phyloP scores from a whole-genome alignment of 2,329 filamentous ascomycete genomes.

The Helotiales sp. region DNA sequence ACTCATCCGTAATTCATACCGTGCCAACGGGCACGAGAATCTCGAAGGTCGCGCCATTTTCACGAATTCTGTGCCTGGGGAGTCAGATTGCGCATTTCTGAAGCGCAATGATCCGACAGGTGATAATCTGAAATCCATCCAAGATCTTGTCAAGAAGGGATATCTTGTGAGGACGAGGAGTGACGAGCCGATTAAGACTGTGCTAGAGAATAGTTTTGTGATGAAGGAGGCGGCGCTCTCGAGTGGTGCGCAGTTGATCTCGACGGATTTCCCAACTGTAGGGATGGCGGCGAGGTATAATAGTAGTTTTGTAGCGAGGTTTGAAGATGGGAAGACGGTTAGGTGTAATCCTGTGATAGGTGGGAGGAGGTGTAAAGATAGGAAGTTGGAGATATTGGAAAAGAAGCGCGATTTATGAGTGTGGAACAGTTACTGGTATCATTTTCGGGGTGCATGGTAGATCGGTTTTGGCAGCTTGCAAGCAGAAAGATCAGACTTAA shows the following conservation, averaged over 20 bases:
- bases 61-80: conserved; percentile 16
- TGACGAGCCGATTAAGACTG: conserved; percentile 10
- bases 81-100: conserved; percentile 11
- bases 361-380: neutral
- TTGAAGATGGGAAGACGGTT: conserved; percentile 7
- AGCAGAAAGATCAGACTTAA: no score
- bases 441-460: no score
- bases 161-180: conserved; percentile 16
- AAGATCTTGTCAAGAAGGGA: conserved; percentile 16
- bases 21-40: conserved; percentile 7
- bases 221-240: conserved; percentile 12
- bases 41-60: conserved; percentile 13
- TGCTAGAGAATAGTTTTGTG: conserved; percentile 3
- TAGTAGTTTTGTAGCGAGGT: conserved; percentile 16
- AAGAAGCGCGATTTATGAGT: neutral
- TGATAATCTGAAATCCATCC: conserved; percentile 11
- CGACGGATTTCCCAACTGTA: conserved; percentile 12
- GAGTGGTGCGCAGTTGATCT: conserved; percentile 19
- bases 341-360: conserved; percentile 10
- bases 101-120: conserved; percentile 9
- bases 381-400: neutral
- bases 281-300: conserved; percentile 16
- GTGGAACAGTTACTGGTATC: no score
- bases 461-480: no score
- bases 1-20: conserved; percentile 10